phyloP scores from a whole-genome alignment of 805 yeast genomes.

The Saccharomycopsis sp. region DNA sequence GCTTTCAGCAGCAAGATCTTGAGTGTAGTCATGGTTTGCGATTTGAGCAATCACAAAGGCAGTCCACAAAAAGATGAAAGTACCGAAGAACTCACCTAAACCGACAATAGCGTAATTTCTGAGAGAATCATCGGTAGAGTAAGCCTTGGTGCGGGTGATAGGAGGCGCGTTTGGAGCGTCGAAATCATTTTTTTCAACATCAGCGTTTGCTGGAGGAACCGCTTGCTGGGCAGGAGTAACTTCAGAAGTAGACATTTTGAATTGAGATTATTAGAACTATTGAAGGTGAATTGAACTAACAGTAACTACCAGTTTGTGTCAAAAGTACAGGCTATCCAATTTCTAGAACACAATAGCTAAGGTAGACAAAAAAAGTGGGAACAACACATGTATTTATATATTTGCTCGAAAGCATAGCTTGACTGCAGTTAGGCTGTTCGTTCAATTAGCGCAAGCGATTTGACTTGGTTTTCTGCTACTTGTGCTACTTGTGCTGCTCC shows the following conservation, averaged over 20 bases:
- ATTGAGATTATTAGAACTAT: too few species aligned
- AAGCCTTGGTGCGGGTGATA: not conserved
- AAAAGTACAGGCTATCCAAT: not conserved
- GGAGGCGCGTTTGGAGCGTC: not conserved
- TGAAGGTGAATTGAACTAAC: too few species aligned
- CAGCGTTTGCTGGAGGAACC: not conserved
- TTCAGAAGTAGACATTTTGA: conserved; percentile 5
- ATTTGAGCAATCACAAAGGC: conserved; percentile 80
- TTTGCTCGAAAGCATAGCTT: too few species aligned
- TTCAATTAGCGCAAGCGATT: too few species aligned
- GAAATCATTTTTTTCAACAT: not conserved
- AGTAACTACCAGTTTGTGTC: too few species aligned
- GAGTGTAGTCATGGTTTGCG: conserved; percentile 54
- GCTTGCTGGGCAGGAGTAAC: not conserved
- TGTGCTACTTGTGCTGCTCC: not conserved
- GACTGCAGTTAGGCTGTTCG: too few species aligned
- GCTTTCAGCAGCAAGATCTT: conserved; percentile 23
- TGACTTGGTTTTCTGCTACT: not conserved
- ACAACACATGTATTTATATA: not conserved
- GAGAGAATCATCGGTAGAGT: conserved; percentile 25
- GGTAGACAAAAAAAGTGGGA: not conserved
- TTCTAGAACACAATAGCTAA: not conserved
- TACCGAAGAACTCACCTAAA: conserved; percentile 78
- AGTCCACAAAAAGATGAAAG: conserved; percentile 75
- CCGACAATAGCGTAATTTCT: conserved; percentile 64